phyloP scores from a whole-genome alignment of 2,329 filamentous ascomycete genomes.

The Beauveria caledonica region DNA sequence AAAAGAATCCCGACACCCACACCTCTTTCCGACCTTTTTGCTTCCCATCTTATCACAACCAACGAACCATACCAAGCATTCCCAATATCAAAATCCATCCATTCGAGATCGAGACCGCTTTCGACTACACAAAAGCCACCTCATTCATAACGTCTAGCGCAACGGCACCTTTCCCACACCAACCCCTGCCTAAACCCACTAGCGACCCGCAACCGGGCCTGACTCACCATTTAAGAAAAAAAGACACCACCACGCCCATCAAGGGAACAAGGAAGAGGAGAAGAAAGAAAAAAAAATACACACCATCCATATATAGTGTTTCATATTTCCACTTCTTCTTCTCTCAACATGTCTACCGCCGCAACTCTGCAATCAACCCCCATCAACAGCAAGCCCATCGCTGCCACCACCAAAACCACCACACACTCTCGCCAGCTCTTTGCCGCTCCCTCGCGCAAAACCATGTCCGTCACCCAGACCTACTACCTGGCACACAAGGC shows the following conservation, averaged over 20 bases:
- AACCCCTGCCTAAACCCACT: slow-evolving; percentile 10
- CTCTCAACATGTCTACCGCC: slow-evolving; percentile 24
- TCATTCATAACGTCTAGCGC: neutral
- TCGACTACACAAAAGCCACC: neutral
- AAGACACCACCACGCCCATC: slow-evolving; percentile 11
- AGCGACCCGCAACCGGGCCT: slow-evolving; percentile 18
- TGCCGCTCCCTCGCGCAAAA: slow-evolving; percentile 53
- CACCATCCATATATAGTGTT: slow-evolving; percentile 13
- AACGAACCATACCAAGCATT: neutral
- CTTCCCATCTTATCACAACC: neutral
- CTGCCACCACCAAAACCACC: slow-evolving; percentile 16
- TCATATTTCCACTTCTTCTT: neutral
- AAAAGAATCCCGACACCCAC: slow-evolving; percentile 19
- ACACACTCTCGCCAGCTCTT: slow-evolving; percentile 25
- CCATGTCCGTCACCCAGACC: slow-evolving; percentile 96
- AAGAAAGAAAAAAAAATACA: slow-evolving; percentile 10
- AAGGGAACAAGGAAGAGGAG: slow-evolving; percentile 10
- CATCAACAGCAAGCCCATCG: slow-evolving; percentile 18
- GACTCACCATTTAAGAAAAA: slow-evolving; percentile 20
- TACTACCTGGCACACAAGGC: slow-evolving; percentile 98
- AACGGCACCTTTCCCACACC: neutral
- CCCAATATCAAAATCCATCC: neutral
- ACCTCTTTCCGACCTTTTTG: neutral
- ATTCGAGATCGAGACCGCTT: neutral
- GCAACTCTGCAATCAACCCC: slow-evolving; percentile 20